Conservation (phyloP, 2,329 filamentous ascomycete genomes). For the Penicillium sp. region DNA sequence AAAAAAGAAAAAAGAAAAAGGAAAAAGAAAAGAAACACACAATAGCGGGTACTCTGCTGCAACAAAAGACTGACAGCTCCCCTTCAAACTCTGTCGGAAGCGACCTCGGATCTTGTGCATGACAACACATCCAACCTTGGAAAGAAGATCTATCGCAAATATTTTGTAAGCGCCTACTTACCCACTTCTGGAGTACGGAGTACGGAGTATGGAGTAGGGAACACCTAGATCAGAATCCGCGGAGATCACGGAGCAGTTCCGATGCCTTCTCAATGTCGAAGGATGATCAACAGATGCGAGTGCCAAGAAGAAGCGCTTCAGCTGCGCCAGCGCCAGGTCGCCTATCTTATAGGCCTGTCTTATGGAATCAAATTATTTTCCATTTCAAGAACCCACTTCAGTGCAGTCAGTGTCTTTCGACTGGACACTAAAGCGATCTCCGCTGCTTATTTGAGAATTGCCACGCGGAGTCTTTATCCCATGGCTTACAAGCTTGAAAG, state of each 20-base stretch:
- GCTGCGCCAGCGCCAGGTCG: not conserved
- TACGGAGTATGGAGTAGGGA: not conserved
- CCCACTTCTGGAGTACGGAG: not conserved
- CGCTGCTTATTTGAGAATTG: conserved; percentile 3
- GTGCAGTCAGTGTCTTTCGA: not conserved
- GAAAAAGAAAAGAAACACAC: not conserved
- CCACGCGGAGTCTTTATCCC: conserved; percentile 4
- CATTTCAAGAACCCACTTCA: not conserved
- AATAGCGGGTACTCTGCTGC: not conserved
- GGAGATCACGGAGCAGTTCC: not conserved
- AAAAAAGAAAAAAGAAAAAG: not conserved
- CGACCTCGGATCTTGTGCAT: not conserved
- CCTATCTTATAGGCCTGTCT: not conserved
- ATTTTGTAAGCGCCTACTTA: not conserved
- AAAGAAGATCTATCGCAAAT: conserved; percentile 2
- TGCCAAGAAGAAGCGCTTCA: conserved; percentile 3
- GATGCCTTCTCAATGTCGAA: not conserved
- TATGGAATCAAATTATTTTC: not conserved
- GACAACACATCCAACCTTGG: not conserved
- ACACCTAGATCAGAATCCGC: not conserved
- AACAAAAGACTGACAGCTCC: conserved; percentile 4
- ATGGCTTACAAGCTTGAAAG: not conserved
- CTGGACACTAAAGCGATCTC: conserved; percentile 5
- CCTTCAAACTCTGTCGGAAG: not conserved
- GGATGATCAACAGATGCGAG: not conserved